Conservation (phyloP, 2,329 filamentous ascomycete species). For the Ophioceras dolichostomum region DNA sequence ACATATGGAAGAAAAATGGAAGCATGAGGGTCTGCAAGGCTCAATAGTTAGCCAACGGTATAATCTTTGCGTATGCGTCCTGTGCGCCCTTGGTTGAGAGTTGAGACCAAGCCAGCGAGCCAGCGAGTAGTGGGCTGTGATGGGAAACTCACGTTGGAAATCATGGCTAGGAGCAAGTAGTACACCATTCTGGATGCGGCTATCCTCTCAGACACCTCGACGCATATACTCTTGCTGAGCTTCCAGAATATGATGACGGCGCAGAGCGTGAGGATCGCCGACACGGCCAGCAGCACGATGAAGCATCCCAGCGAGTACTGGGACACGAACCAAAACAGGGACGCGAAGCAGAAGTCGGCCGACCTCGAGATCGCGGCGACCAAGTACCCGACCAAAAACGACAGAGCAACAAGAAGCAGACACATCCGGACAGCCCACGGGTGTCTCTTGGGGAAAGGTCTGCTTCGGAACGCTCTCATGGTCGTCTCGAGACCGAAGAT, state of each 20-base stretch:
- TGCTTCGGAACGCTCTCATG: slow-evolving; percentile 37
- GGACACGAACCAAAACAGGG: slow-evolving; percentile 54
- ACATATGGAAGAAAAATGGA: slow-evolving; percentile 50
- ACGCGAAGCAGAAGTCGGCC: slow-evolving; percentile 51
- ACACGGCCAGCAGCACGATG: slow-evolving; percentile 36
- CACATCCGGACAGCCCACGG: slow-evolving; percentile 50
- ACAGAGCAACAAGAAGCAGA: slow-evolving; percentile 33
- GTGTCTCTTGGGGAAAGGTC: slow-evolving; percentile 44
- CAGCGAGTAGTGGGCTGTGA: neutral
- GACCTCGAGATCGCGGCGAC: slow-evolving; percentile 43
- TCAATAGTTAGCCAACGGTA: neutral
- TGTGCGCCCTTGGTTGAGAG: too few relatives aligned
- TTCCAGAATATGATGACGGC: slow-evolving; percentile 43
- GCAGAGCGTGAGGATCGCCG: slow-evolving; percentile 35
- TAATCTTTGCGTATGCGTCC: slow-evolving; percentile 7
- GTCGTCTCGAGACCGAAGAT: slow-evolving; percentile 53
- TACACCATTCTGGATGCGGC: slow-evolving; percentile 59
- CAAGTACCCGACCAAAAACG: slow-evolving; percentile 43
- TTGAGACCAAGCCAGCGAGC: too few relatives aligned
- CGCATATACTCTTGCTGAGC: slow-evolving; percentile 37
- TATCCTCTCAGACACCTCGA: slow-evolving; percentile 47
- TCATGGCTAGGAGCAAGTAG: slow-evolving; percentile 44
- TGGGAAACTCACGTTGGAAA: slow-evolving; percentile 40
- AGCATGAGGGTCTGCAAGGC: slow-evolving; percentile 39
- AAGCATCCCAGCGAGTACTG: slow-evolving; percentile 47